Evolutionary conservation across 495 filamentous ascomycete species (phyloP), one percentile per base, ranked within the genome.

Genomic region (Cairneyella variabilis): DNA sequence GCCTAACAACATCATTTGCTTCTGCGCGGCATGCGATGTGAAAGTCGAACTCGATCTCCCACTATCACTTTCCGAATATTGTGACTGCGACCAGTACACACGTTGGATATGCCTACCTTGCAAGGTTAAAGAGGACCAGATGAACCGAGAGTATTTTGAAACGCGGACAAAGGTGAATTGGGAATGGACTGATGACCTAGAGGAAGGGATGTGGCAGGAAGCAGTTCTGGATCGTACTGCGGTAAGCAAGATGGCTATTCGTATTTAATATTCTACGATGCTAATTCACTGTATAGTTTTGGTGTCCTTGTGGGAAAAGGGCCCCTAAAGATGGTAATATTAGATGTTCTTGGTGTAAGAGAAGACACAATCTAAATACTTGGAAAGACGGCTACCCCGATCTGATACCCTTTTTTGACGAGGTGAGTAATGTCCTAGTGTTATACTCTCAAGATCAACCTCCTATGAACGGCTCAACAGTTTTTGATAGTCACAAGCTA

Each of bases 91-190:
- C 20, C 26, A 30, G 23, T 57, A 53, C 23, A 59, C 14, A 39
- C 46, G 60, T 8, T 63, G 60, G 60, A 63, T 63, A 14, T 63
- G 60, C 30, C n/a, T 34, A 18, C 48, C 32, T 38, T 59, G 60
- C 28, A 51, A 27, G 42, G 23, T 36, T 21, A 23, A 63, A 32
- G 60, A 59, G 48, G 37, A 39, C 0, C 2, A 43, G 2, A 6
- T 22, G 21, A 17, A 49, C n/a, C 2, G 1, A 25, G 22, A 49
- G 27, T 56, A 49, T 25, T 25, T 3, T 23, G 23, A 36, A 23
- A 34, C 25, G n/a, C 45, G 53, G 18, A 43, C 45, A 21, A 23
- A 50, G 37, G 8, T 14, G 6, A 14, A 21, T n/a, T n/a, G n/a
- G n/a, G n/a, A n/a, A n/a, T n/a, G n/a, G n/a, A n/a, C n/a, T 10